Evolutionary conservation across 306 rosid species (phyloP), one percentile per base, ranked within the genome.

Genomic region (Rubus idaeus): DNA sequence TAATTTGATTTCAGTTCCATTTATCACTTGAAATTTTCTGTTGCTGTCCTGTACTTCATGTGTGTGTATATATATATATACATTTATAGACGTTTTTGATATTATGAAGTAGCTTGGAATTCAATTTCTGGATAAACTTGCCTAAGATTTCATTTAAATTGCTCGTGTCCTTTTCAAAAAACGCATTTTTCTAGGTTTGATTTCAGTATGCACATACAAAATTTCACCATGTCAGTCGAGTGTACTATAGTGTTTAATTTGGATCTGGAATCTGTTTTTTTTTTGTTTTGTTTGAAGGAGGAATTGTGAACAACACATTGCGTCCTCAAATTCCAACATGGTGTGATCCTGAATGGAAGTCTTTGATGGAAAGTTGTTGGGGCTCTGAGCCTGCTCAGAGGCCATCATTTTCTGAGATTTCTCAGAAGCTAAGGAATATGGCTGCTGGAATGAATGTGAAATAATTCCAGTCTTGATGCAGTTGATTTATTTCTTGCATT

Each of bases 301-400:
- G 99, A 77, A 96, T 96, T 39, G 99, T 96, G 76, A 91, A 96
- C 90, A 91, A 87, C 81, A 68, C 83, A 4, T 86, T 96, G 64
- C 97, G 98, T 56, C 99, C 99, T 6, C 91, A 92, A 84, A 88
- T 83, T 84, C 99, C 98, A 46, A 75, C 96, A 4, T 93, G 99
- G 99, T 96, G 98, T 64, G 99, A 96, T 86, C 99, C 99, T 37
- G 99, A 93, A 86, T 96, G 99, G 99, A 96, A 91, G 84, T 81
- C 97, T 78, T 80, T 96, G 79, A 96, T 96, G 99, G 95, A 90
- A 85, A 88, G 91, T 84, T 87, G 93, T 78, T 96, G 99, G 99
- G 90, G 93, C 71, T 86, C 98, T 39, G 99, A 96, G 53, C 97
- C 98, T 13, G 57, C 82, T 10, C 84, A 71, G 64, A 91, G 99